phyloP scores from a whole-genome alignment of 1,284 basidiomycete species.

The Ceratobasidium sp. region DNA sequence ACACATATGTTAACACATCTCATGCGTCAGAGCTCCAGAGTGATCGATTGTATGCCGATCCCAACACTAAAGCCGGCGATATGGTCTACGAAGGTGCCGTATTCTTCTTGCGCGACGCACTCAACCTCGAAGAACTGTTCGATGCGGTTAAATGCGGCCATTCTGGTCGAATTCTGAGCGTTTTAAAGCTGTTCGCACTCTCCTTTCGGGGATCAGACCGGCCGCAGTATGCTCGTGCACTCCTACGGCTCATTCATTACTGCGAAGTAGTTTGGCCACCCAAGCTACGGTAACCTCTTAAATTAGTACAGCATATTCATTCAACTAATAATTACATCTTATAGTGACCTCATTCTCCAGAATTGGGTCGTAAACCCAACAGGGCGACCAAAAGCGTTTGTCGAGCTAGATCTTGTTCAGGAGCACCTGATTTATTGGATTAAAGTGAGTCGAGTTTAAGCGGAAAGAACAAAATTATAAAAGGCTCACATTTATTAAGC shows the following conservation, averaged over 20 bases:
- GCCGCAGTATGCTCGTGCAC: conserved; percentile 62
- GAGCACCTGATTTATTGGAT: conserved; percentile 63
- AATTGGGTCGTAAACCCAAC: conserved; percentile 62
- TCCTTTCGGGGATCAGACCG: conserved; percentile 58
- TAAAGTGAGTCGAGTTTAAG: conserved; percentile 51
- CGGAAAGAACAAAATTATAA: background rate
- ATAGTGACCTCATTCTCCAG: conserved; percentile 57
- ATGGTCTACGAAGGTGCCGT: conserved; percentile 60
- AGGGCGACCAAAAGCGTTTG: conserved; percentile 55
- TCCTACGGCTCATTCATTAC: conserved; percentile 61
- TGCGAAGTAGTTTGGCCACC: conserved; percentile 60
- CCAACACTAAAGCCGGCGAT: conserved; percentile 52
- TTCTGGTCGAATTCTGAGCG: conserved; percentile 57
- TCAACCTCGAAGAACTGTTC: conserved; percentile 58
- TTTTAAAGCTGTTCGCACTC: conserved; percentile 58
- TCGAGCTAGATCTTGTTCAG: conserved; percentile 61
- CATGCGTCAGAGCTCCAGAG: background rate
- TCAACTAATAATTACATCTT: background rate
- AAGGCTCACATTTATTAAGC: background rate
- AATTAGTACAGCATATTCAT: background rate
- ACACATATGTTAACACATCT: background rate
- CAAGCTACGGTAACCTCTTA: conserved; percentile 53
- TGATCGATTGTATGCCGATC: background rate
- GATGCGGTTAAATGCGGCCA: conserved; percentile 60
- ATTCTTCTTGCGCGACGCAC: conserved; percentile 59